A percentile compares a stretch with the other conserved stretches of the same genome.
Evolutionary conservation across 2,329 filamentous ascomycete species (phyloP).

Genomic region (Leptosphaerulina australis): DNA sequence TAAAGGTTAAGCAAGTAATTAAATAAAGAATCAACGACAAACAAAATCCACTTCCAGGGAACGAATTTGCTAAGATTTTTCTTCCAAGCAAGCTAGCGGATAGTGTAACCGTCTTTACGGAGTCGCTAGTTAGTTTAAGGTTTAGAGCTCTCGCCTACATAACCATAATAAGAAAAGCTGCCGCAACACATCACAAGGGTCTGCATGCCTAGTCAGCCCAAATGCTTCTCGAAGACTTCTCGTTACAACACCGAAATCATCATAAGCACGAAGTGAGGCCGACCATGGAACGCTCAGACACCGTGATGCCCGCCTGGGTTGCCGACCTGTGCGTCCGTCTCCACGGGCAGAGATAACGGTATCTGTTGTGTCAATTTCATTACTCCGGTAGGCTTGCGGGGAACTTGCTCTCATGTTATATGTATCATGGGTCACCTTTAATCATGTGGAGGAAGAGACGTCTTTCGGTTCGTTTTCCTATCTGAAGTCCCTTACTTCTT

Average conservation of each 20-base stretch:
- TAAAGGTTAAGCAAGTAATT: slow-evolving; percentile 12
- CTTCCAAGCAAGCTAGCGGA: slow-evolving; percentile 6
- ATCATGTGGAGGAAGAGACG: slow-evolving; percentile 12
- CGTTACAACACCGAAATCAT: slow-evolving; percentile 19
- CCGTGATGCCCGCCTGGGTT: neutral
- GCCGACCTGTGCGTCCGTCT: slow-evolving; percentile 16
- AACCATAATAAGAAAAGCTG: neutral
- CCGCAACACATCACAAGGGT: slow-evolving; percentile 12
- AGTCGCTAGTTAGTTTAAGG: neutral
- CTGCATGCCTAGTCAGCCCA: slow-evolving; percentile 14
- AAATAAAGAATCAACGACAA: slow-evolving; percentile 19
- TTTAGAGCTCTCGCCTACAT: neutral
- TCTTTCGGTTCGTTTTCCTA: neutral
- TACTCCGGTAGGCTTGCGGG: slow-evolving; percentile 15
- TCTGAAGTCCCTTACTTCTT: neutral
- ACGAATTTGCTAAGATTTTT: slow-evolving; percentile 14
- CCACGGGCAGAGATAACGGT: slow-evolving; percentile 17
- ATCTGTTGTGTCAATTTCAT: slow-evolving; percentile 21
- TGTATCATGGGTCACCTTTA: slow-evolving; percentile 18
- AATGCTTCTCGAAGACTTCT: slow-evolving; percentile 13
- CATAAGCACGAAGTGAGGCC: slow-evolving; percentile 15
- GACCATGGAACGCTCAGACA: slow-evolving; percentile 13
- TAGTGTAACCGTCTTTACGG: slow-evolving; percentile 1
- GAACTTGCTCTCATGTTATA: slow-evolving; percentile 13
- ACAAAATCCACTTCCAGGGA: slow-evolving; percentile 14